Base-by-base conservation (phyloP, 768 basidiomycete species). In the Sarcodon aspratus region DNA sequence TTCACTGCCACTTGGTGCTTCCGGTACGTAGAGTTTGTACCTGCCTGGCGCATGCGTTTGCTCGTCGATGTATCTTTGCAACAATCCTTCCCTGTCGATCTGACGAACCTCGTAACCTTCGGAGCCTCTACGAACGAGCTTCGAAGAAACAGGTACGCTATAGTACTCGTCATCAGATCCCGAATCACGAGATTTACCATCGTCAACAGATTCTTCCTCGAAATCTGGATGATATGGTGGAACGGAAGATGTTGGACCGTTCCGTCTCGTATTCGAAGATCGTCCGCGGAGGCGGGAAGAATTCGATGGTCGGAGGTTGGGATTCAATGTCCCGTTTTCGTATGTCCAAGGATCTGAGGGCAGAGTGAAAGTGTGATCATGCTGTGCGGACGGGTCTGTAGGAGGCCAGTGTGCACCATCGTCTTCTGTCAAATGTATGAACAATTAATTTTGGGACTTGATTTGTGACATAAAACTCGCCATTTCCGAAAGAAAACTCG, bases 311-410 rank as follows among this genome's bases (percentile, higher is more conserved):
- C 68, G 70, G 9, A 95, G 77, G 35, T 69, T 59, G 7, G 93
- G 93, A 59, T 96, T 96, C 11, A 93, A 58, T 11, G 71, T 66
- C 15, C 71, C 83, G 46, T 85, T 83, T 54, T 84, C 80, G 59
- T 88, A 95, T 11, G 90, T 90, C 83, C 92, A 96, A 6, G 93
- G 90, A 6, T 78, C 80, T 18, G 71, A 62, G 1, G 79, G 75
- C 33, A 81, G 73, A 33, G 61, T 62, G 54, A 79, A 73, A 9
- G 61, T 61, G 50, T 69, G 65, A 51, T 67, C 67, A 33, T 56
- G 52, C 31, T 15, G 55, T 52, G 11, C 54, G 52, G 43, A 52
- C 1, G 82, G 81, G 61, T 92, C 87, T 35, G 69, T 68, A 6
- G 89, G 88, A 15, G 92, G 91, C 89, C 91, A 93, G 7, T 55